A percentile compares a stretch with the other conserved stretches of the same genome.
Evolutionary conservation across 2,329 filamentous ascomycete genomes (phyloP).

Genomic region (Monosporascus sp.): DNA sequence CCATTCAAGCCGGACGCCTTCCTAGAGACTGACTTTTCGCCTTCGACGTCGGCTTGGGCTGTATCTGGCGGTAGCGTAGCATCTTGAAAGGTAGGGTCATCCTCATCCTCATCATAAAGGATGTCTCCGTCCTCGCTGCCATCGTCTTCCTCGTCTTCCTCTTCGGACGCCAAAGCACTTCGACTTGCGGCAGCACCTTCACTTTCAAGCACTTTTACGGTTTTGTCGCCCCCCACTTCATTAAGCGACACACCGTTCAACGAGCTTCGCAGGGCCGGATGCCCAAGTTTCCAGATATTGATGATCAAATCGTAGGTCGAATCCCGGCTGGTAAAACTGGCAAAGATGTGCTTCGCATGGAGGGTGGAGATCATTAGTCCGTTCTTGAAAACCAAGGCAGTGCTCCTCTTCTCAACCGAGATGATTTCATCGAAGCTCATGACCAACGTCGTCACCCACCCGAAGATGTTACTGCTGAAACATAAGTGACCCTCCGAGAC

Average conservation of each 20-base stretch:
- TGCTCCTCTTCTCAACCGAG: conserved; percentile 93
- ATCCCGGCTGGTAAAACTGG: conserved; percentile 89
- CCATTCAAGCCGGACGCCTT: conserved; percentile 62
- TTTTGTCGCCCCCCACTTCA: conserved; percentile 81
- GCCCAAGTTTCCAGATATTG: conserved; percentile 96
- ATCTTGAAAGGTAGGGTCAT: conserved; percentile 55
- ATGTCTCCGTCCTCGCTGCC: conserved; percentile 66
- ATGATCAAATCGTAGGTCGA: conserved; percentile 96
- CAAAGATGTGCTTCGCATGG: conserved; percentile 92
- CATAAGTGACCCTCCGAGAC: conserved; percentile 96
- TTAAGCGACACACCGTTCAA: conserved; percentile 82
- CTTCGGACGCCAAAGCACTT: conserved; percentile 53
- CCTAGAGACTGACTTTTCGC: conserved; percentile 59
- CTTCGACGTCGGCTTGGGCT: conserved; percentile 43
- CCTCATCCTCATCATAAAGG: conserved; percentile 73
- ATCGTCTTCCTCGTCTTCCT: conserved; percentile 42
- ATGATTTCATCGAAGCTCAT: conserved; percentile 98
- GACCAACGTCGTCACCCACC: conserved; percentile 94
- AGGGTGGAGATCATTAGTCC: conserved; percentile 94
- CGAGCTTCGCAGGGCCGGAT: conserved; percentile 85
- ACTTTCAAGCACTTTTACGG: conserved; percentile 67
- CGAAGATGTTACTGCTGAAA: conserved; percentile 98
- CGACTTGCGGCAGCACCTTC: conserved; percentile 38
- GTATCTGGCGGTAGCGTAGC: conserved; percentile 33
- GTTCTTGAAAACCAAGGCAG: conserved; percentile 92